A percentile compares a stretch with the other conserved stretches of the same genome.
phyloP scores from a whole-genome alignment of 2,329 filamentous ascomycete genomes.

The Esteya vermicola region DNA sequence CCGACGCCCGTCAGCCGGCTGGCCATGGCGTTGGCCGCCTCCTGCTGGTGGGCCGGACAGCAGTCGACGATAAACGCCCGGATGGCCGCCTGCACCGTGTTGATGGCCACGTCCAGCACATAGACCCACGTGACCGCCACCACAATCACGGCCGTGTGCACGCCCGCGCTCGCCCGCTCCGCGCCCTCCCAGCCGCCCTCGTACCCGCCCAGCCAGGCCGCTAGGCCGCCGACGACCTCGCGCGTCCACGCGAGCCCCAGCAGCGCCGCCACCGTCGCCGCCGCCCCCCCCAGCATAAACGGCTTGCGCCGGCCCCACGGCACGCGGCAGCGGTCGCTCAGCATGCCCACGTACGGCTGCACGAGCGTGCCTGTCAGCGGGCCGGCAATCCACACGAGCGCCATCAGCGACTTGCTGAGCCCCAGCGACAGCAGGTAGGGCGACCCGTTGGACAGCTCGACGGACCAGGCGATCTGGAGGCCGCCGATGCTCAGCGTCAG shows the following conservation, averaged over 20 bases:
- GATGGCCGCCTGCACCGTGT: constrained; percentile 87
- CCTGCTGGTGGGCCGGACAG: constrained; percentile 83
- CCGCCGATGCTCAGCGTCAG: constrained; percentile 79
- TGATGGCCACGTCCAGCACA: constrained; percentile 85
- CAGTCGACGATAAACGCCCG: constrained; percentile 90
- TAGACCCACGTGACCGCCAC: constrained; percentile 80
- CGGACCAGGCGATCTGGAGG: constrained; percentile 89
- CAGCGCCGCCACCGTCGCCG: constrained; percentile 52
- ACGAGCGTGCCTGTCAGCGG: constrained; percentile 66
- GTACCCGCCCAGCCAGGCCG: constrained; percentile 54
- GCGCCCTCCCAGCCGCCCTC: too few species aligned
- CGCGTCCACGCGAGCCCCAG: constrained; percentile 60
- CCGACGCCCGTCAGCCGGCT: constrained; percentile 74
- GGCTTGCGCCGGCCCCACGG: constrained; percentile 68
- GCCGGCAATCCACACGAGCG: constrained; percentile 73
- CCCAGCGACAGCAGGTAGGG: constrained; percentile 69
- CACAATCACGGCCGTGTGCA: constrained; percentile 54
- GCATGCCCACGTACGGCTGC: constrained; percentile 70
- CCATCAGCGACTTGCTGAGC: constrained; percentile 69
- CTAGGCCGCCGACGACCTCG: constrained; percentile 54
- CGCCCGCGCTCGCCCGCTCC: constrained; percentile 46
- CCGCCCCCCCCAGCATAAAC: constrained; percentile 60
- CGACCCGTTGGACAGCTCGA: constrained; percentile 86
- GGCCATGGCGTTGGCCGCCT: constrained; percentile 87
- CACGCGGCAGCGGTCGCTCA: constrained; percentile 63